phyloP scores from a whole-genome alignment of 2,329 filamentous ascomycete species.

The Paecilomyces variotii region DNA sequence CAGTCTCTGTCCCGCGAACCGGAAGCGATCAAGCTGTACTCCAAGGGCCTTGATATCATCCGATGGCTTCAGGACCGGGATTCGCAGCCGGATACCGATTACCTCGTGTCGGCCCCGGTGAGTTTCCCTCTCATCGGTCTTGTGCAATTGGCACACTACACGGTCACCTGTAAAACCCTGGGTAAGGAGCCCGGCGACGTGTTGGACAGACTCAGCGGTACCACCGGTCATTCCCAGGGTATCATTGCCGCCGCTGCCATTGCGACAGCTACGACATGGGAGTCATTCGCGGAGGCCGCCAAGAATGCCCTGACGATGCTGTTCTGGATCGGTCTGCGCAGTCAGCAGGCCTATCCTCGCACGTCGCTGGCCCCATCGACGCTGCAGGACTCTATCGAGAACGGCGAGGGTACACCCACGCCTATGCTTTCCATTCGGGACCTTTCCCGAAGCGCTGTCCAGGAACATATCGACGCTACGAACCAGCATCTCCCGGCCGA shows the following conservation, averaged over 20 bases:
- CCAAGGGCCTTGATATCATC: conserved; percentile 94
- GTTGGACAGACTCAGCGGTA: conserved; percentile 73
- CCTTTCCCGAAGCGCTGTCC: conserved; percentile 75
- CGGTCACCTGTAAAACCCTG: conserved; percentile 84
- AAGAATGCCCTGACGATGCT: conserved; percentile 80
- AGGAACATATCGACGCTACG: conserved; percentile 93
- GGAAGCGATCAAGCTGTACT: conserved; percentile 86
- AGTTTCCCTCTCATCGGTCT: conserved; percentile 94
- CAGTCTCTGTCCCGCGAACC: conserved; percentile 75
- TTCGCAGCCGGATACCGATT: conserved; percentile 85
- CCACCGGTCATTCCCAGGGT: conserved; percentile 94
- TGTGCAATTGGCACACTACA: conserved; percentile 92
- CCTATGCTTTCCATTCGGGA: conserved; percentile 98
- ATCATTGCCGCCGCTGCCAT: conserved; percentile 89
- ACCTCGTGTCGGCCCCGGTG: conserved; percentile 87
- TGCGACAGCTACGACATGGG: conserved; percentile 85
- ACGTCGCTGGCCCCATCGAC: conserved; percentile 88
- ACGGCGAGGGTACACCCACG: conserved; percentile 90
- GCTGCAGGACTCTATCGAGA: conserved; percentile 85
- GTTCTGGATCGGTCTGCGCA: conserved; percentile 97
- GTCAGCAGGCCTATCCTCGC: conserved; percentile 92
- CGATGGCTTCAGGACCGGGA: conserved; percentile 86
- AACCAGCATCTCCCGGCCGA: conserved; percentile 93
- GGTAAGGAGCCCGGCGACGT: conserved; percentile 85
- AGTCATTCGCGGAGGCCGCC: conserved; percentile 74